Percentiles rank a stretch among this genome's conserved stretches.
These are phyloP conservation scores for Chaetomium sp. DNA, from an alignment of 2,329 filamentous ascomycete genomes.

Conservation along the genomic window DNA sequence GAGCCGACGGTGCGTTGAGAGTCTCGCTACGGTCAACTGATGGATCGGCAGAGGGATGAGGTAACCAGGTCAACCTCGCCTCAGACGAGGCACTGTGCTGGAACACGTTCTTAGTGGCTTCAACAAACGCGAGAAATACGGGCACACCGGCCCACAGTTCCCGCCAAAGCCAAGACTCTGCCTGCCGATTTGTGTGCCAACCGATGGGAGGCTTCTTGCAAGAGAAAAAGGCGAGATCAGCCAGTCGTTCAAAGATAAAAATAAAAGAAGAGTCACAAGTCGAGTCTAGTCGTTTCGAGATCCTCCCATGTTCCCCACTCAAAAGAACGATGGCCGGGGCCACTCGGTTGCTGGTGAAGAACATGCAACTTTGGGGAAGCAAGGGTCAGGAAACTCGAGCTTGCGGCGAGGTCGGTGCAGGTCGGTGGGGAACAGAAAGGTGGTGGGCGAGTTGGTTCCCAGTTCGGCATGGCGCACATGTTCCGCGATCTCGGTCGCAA, in stretches of 20 bases:
- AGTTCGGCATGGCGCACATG: background rate
- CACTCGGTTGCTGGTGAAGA: slow-evolving; percentile 1
- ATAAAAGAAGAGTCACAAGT: slow-evolving; percentile 3
- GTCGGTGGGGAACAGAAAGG: slow-evolving; percentile 2
- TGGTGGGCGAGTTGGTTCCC: background rate
- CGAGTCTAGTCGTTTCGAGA: background rate
- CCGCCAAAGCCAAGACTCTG: background rate
- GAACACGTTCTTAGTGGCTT: background rate
- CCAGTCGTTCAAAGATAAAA: slow-evolving; percentile 1
- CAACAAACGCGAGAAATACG: slow-evolving; percentile 9
- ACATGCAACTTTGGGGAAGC: slow-evolving; percentile 7
- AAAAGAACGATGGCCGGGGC: background rate
- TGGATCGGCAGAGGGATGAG: slow-evolving; percentile 17
- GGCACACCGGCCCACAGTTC: background rate
- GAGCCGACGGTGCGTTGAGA: background rate
- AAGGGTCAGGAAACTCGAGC: background rate
- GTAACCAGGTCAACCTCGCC: background rate
- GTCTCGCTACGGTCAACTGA: slow-evolving; percentile 3
- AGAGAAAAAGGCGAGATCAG: background rate
- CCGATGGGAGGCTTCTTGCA: background rate
- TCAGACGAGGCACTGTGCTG: background rate
- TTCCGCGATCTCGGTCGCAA: slow-evolving; percentile 8
- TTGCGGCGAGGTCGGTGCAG: no score
- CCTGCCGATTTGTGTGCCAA: background rate
- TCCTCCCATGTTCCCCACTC: slow-evolving; percentile 1